Base-by-base conservation (phyloP, 2,329 filamentous ascomycete species). In the Aureobasidium sp. region DNA sequence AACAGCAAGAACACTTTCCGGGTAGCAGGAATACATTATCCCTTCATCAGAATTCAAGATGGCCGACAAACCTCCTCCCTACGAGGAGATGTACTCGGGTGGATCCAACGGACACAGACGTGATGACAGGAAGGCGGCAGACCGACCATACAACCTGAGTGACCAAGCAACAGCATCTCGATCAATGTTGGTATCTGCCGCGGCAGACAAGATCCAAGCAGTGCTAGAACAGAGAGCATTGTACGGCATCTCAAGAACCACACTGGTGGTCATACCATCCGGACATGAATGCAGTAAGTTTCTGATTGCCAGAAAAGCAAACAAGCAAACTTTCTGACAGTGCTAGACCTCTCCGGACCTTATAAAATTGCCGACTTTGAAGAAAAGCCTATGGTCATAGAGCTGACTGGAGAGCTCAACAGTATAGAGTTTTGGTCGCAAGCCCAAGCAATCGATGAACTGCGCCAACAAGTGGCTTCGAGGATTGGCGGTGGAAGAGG, bases 341-440 rank as follows among this genome's bases (percentile, higher is more conserved):
- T 4, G 30, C 32, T n/a, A 64, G 62, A 50, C 27, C 44, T 64
- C 10, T 55, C 39, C 5, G n/a, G 29, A 11, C 11, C 47, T 25
- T 47, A 62, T 14, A 57, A 62, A 21, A 55, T 64, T 39, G 62
- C 61, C 25, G 62, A 58, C 25, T 61, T 50, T 45, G 54, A 57
- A 13, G 54, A 64, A 10, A 59, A 49, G 14, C 37, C 34, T 11
- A 65, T 69, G 2, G 32, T 68, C 21, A 64, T 71, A n/a, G 68
- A 70, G 47, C 65, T 73, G 32, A 67, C 69, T 50, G 68, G 68
- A 25, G 62, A 63, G 25, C 64, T 66, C 27, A 69, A 72, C 39
- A 63, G 64, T 34, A 65, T 62, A 9, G 64, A 69, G 27, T 73
- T 73, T 51, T 73, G 72, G 72, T 65, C 64, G 39, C 71, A 73